These are phyloP conservation scores for Fusarium burgessii DNA, from an alignment of 2,329 filamentous ascomycete genomes.

Conservation along the genomic window DNA sequence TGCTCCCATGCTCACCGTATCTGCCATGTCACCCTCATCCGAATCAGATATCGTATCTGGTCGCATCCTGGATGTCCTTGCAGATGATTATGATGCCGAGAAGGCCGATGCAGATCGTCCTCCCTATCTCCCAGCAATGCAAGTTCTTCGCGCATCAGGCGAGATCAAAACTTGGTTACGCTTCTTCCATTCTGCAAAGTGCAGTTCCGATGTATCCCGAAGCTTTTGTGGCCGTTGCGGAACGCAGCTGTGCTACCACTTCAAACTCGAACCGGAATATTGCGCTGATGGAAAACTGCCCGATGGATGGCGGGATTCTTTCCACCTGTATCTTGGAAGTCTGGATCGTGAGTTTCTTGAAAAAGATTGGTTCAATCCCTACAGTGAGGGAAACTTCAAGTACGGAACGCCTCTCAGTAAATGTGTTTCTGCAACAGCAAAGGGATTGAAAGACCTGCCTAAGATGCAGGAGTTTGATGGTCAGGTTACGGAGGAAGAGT, in stretches of 20 bases:
- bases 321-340: conserved; percentile 37
- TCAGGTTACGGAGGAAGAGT: conserved; percentile 16
- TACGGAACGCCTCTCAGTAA: conserved; percentile 33
- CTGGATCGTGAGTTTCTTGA: conserved; percentile 41
- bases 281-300: conserved; percentile 34
- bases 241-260: conserved; percentile 35
- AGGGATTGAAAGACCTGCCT: conserved; percentile 11
- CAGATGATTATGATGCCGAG: neutral
- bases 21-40: neutral
- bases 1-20: neutral
- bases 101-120: neutral
- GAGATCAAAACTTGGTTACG: neutral
- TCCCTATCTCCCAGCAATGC: neutral
- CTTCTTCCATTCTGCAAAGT: conserved; percentile 41
- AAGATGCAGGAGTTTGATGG: conserved; percentile 35
- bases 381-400: conserved; percentile 31
- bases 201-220: conserved; percentile 33
- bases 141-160: neutral
- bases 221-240: conserved; percentile 47
- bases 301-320: conserved; percentile 23
- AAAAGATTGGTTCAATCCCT: conserved; percentile 37
- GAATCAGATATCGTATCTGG: rapidly evolving
- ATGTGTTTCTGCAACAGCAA: conserved; percentile 37
- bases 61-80: neutral
- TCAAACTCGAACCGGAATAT: conserved; percentile 25